Conservation (phyloP, 2,329 filamentous ascomycete species). For the Teratosphaeria pseudoeucalypti region DNA sequence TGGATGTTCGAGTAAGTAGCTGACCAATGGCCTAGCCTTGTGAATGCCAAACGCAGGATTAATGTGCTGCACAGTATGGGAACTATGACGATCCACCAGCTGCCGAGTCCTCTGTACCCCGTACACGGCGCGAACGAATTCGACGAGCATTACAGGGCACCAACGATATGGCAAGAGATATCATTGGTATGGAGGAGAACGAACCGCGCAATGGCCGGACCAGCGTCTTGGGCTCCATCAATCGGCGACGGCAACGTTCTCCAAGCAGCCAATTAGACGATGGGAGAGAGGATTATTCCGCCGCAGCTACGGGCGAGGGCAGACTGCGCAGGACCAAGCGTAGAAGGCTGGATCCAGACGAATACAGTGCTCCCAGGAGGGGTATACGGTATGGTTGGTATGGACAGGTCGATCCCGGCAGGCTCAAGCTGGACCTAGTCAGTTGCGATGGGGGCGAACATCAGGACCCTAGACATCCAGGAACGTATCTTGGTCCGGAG, state of each 20-base stretch:
- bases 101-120: constrained; percentile 17
- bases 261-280: constrained; percentile 8
- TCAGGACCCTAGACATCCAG: constrained; percentile 36
- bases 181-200: background rate
- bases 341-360: constrained; percentile 30
- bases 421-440: constrained; percentile 74
- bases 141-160: constrained; percentile 26
- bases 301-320: constrained; percentile 9
- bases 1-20: background rate
- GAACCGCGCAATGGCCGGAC: background rate
- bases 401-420: constrained; percentile 76
- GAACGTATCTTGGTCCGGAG: constrained; percentile 55
- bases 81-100: constrained; percentile 37
- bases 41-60: constrained; percentile 1
- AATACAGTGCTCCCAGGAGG: constrained; percentile 10
- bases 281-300: background rate
- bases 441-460: constrained; percentile 76
- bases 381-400: constrained; percentile 71
- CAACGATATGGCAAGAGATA: constrained; percentile 19
- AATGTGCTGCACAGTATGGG: constrained; percentile 20
- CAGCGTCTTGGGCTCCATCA: constrained; percentile 5
- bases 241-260: constrained; percentile 7
- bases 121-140: constrained; percentile 23
- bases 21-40: background rate
- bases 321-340: constrained; percentile 21